Conservation (phyloP, 768 basidiomycete species). For the Lentinula edodes region DNA sequence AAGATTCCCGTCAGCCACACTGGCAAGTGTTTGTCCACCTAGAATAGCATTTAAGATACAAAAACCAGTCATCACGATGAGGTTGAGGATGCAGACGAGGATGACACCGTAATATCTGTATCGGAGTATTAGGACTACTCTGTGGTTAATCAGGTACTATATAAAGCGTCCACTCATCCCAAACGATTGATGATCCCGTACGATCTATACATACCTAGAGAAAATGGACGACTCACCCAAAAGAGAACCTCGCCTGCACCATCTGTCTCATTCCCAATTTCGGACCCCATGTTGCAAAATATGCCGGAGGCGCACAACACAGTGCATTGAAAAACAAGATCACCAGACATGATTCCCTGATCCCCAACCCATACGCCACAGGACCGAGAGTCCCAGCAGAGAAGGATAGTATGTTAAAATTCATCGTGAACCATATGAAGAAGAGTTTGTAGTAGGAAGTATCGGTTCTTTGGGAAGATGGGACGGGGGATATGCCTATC, state of each 20-base stretch:
- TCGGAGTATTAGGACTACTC: too few relatives aligned
- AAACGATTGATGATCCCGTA: too few relatives aligned
- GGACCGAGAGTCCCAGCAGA: constrained; percentile 43
- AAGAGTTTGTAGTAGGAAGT: constrained; percentile 43
- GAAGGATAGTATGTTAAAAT: constrained; percentile 44
- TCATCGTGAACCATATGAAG: constrained; percentile 49
- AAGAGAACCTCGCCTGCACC: constrained; percentile 53
- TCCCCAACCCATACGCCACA: constrained; percentile 31
- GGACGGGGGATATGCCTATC: constrained; percentile 34
- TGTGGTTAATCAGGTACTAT: too few relatives aligned
- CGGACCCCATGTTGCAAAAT: constrained; percentile 69
- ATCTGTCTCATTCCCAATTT: constrained; percentile 84
- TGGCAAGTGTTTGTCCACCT: constrained; percentile 51
- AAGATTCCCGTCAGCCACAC: constrained; percentile 32
- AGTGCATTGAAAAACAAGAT: constrained; percentile 44
- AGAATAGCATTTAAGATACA: constrained; percentile 68
- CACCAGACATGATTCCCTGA: constrained; percentile 37
- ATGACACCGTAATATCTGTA: constrained; percentile 59
- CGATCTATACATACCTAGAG: not conserved
- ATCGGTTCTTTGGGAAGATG: constrained; percentile 31
- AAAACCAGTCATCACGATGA: constrained; percentile 62
- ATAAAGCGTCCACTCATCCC: too few relatives aligned
- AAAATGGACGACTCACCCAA: constrained; percentile 21
- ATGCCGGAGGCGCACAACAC: constrained; percentile 37
- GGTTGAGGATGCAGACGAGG: constrained; percentile 54